A percentile compares a stretch with the other conserved stretches of the same genome.
phyloP scores from a whole-genome alignment of 371 early-diverging fungal genomes.

The Lichtheimia ornata region DNA sequence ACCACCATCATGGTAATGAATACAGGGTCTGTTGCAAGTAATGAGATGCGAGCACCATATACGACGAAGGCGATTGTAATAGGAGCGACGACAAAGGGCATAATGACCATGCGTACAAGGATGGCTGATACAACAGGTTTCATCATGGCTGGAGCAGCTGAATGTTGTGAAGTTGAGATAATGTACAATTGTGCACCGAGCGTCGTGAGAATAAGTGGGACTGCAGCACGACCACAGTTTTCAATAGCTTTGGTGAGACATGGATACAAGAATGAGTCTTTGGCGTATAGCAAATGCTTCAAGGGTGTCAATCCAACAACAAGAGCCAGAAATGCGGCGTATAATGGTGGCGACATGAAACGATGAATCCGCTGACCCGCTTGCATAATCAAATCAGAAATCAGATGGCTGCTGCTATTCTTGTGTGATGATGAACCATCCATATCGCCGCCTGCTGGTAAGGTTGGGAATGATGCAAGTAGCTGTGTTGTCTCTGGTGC shows the following conservation, averaged over 20 bases:
- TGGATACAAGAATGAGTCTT: constrained; percentile 48
- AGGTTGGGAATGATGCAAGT: constrained; percentile 4
- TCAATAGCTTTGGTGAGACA: constrained; percentile 65
- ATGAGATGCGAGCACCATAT: constrained; percentile 34
- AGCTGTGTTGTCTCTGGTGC: constrained; percentile 5
- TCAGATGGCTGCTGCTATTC: constrained; percentile 61
- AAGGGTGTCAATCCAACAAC: constrained; percentile 56
- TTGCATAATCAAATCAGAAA: constrained; percentile 56
- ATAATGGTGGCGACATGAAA: constrained; percentile 69
- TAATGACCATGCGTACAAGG: constrained; percentile 48
- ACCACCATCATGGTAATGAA: constrained; percentile 53
- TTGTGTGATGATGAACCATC: neutral
- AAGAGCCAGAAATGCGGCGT: constrained; percentile 59
- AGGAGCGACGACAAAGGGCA: constrained; percentile 50
- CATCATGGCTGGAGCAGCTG: constrained; percentile 15
- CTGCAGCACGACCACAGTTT: constrained; percentile 66
- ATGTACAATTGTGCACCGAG: constrained; percentile 67
- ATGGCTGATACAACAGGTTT: constrained; percentile 40
- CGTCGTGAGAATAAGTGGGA: constrained; percentile 71
- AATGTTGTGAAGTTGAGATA: constrained; percentile 17
- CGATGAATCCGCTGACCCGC: constrained; percentile 18
- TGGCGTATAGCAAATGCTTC: constrained; percentile 50
- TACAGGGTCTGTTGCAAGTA: constrained; percentile 50
- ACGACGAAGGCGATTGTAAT: constrained; percentile 38
- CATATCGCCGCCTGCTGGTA: constrained; percentile 1